Evolutionary conservation across 208 protist species (phyloP).

Genomic region (Strigomonas culicis): DNA sequence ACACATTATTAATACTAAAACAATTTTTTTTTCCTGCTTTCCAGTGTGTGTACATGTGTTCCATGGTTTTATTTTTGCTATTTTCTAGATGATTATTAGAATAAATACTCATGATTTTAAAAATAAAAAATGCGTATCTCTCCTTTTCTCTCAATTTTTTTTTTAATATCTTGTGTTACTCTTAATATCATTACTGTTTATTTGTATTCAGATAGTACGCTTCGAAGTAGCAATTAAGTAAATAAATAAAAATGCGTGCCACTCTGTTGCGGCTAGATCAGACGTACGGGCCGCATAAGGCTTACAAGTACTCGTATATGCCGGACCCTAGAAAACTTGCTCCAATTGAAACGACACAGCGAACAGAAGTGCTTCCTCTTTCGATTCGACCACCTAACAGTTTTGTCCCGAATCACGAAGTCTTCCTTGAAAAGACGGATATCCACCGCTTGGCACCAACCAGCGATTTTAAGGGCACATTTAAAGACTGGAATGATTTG

Average conservation of each 20-base stretch:
- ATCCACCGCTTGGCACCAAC: constrained; percentile 77
- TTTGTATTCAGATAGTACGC: not conserved
- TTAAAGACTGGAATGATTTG: constrained; percentile 91
- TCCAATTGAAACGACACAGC: constrained; percentile 82
- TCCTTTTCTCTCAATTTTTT: constrained; percentile 10
- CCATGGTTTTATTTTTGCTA: too few species aligned
- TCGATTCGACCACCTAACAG: constrained; percentile 82
- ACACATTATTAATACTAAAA: constrained; percentile 25
- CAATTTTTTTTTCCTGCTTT: constrained; percentile 1
- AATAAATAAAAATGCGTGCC: constrained; percentile 18
- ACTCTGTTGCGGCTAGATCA: constrained; percentile 55
- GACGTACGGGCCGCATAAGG: constrained; percentile 82
- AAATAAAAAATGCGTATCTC: not conserved
- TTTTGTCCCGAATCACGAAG: constrained; percentile 86
- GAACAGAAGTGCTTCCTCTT: constrained; percentile 74
- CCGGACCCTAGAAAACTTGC: constrained; percentile 87
- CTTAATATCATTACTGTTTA: constrained; percentile 12
- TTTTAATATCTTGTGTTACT: constrained; percentile 24
- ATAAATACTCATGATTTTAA: not conserved
- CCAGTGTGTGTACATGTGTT: constrained; percentile 10
- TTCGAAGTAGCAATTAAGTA: not conserved
- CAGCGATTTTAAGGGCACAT: constrained; percentile 85
- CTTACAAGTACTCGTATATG: constrained; percentile 92
- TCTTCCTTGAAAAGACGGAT: constrained; percentile 85
- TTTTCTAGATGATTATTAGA: not conserved